A percentile compares a stretch with the other conserved stretches of the same genome.
These are phyloP conservation scores for Bruguiera hainesii DNA, from an alignment of 441 rosid genomes.

Conservation along the genomic window DNA sequence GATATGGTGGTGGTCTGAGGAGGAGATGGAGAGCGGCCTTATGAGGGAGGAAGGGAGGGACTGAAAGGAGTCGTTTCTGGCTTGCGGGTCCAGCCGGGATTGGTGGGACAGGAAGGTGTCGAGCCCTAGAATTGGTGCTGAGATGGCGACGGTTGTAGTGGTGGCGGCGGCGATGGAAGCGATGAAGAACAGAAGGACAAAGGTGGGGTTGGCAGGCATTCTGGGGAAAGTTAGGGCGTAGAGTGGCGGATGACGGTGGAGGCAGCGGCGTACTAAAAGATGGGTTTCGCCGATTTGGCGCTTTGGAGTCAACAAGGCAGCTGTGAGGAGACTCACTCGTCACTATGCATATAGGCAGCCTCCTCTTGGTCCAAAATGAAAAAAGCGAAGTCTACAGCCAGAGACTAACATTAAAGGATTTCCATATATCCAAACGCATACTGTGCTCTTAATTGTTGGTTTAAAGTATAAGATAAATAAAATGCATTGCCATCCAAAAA, in stretches of 20 bases:
- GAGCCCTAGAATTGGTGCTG: conserved; percentile 50
- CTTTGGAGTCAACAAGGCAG: no score
- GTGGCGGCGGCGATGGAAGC: background rate
- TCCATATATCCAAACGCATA: no score
- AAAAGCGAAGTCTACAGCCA: no score
- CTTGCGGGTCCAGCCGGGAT: conserved; percentile 55
- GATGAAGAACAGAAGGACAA: conserved; percentile 31
- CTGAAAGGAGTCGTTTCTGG: conserved; percentile 26
- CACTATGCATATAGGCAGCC: no score
- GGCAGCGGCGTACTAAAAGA: no score
- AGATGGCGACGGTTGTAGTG: background rate
- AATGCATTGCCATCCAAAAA: no score
- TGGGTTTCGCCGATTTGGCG: no score
- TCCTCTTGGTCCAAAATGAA: no score
- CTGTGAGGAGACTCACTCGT: no score
- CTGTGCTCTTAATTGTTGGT: no score
- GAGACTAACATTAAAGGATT: no score
- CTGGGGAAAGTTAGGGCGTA: conserved; percentile 6
- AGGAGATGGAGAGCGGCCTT: conserved; percentile 44
- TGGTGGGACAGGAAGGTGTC: conserved; percentile 72
- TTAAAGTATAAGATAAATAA: no score
- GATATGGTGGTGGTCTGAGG: conserved; percentile 23
- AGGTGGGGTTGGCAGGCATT: conserved; percentile 27
- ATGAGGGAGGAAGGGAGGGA: conserved; percentile 64
- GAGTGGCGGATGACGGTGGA: background rate